These are phyloP conservation scores for Diaporthe caulivora DNA, from an alignment of 2,329 filamentous ascomycete species.

Conservation along the genomic window DNA sequence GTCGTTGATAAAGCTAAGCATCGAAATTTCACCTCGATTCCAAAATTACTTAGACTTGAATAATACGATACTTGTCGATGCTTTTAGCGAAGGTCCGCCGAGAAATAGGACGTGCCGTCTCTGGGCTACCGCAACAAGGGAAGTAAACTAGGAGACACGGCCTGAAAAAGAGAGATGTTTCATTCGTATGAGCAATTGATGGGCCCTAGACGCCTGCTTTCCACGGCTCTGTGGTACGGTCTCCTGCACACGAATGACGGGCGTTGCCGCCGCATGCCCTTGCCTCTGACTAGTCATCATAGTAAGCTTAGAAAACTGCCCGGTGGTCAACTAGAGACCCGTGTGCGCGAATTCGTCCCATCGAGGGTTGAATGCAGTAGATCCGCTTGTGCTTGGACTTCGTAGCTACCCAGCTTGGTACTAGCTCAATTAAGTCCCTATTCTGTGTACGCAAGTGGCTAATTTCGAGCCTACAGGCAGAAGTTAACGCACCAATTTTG, in stretches of 20 bases:
- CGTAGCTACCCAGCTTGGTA: neutral
- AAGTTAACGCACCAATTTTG: too few relatives aligned
- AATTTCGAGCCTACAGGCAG: too few relatives aligned
- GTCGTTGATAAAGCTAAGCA: too few relatives aligned
- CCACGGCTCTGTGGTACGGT: neutral
- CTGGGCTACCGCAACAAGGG: too few relatives aligned
- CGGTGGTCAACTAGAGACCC: neutral
- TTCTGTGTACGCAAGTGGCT: too few relatives aligned
- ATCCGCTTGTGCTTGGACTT: neutral
- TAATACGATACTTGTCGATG: too few relatives aligned
- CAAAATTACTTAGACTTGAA: too few relatives aligned
- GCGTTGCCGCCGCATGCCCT: neutral
- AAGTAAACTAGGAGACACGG: neutral
- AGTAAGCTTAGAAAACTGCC: neutral
- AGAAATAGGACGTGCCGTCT: neutral
- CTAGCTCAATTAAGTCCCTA: neutral
- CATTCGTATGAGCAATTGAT: neutral
- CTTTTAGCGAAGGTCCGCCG: too few relatives aligned
- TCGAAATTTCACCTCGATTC: too few relatives aligned
- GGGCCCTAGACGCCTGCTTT: neutral
- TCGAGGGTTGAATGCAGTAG: neutral
- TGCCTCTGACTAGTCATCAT: neutral
- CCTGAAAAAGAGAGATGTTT: neutral
- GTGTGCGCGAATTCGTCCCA: fast-evolving
- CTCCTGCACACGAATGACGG: neutral